Evolutionary conservation across 352 stramenopile species (phyloP).

Genomic region (Bremia lactucae): DNA sequence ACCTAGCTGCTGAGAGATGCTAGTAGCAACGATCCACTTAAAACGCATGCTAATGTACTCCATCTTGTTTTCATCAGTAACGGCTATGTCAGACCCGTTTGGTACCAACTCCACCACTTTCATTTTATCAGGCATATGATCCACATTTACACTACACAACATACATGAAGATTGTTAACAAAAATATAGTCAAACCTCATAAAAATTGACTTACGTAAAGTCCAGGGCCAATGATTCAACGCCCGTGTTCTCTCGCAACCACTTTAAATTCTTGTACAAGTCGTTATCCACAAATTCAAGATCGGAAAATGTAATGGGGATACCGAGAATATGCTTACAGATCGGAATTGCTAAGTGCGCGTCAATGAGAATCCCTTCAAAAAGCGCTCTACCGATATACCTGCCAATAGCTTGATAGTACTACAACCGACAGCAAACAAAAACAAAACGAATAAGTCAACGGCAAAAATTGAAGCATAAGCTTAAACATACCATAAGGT

Average conservation of each 20-base stretch:
- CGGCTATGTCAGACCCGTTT: constrained; percentile 88
- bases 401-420: constrained; percentile 84
- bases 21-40: constrained; percentile 74
- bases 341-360: constrained; percentile 76
- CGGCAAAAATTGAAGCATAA: background rate
- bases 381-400: constrained; percentile 80
- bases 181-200: background rate
- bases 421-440: constrained; percentile 16
- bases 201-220: constrained; percentile 54
- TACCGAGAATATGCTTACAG: constrained; percentile 85
- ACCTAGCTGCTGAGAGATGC: constrained; percentile 84
- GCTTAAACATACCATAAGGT: constrained; percentile 54
- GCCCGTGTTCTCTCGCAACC: constrained; percentile 66
- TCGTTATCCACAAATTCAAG: constrained; percentile 86
- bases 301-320: constrained; percentile 86
- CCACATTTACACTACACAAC: constrained; percentile 48
- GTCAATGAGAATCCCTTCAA: constrained; percentile 82
- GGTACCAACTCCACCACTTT: constrained; percentile 92
- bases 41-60: constrained; percentile 93
- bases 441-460: background rate
- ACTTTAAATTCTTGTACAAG: constrained; percentile 80
- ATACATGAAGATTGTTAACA: background rate
- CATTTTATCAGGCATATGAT: constrained; percentile 58
- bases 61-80: constrained; percentile 96
- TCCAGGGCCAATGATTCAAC: constrained; percentile 73